These are phyloP conservation scores for Phytophthora ramorum DNA, from an alignment of 352 stramenopile species.

Conservation along the genomic window DNA sequence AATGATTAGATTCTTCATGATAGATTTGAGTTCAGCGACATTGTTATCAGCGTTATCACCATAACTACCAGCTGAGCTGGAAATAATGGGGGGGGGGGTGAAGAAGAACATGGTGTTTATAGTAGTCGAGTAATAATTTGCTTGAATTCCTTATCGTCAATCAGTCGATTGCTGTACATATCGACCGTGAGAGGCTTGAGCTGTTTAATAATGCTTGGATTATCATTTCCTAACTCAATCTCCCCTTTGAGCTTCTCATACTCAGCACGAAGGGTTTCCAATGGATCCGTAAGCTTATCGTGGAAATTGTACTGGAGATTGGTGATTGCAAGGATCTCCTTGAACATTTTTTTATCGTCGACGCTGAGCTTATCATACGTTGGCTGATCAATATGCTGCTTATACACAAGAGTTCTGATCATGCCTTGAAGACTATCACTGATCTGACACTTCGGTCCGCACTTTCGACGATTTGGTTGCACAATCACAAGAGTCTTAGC, in stretches of 20 bases:
- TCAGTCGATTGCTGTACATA: conserved; percentile 26
- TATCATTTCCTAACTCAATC: conserved; percentile 11
- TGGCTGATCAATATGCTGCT: conserved; percentile 5
- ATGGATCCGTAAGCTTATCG: not conserved
- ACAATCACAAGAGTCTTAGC: too few relatives aligned
- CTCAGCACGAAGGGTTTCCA: not conserved
- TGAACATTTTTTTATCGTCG: conserved; percentile 17
- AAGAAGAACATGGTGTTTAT: conserved; percentile 34
- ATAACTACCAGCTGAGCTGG: conserved; percentile 26
- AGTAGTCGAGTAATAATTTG: conserved; percentile 12
- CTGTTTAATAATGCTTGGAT: conserved; percentile 16
- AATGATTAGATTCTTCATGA: conserved; percentile 28
- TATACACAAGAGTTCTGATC: conserved; percentile 7
- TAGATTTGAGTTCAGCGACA: conserved; percentile 18
- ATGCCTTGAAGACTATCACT: conserved; percentile 8
- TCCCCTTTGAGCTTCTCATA: conserved; percentile 22
- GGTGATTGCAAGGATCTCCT: conserved; percentile 6
- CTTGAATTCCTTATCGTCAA: conserved; percentile 18
- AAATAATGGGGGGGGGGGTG: conserved; percentile 30
- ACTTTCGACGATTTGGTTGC: conserved; percentile 17
- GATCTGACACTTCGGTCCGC: conserved; percentile 9
- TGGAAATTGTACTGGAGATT: conserved; percentile 11
- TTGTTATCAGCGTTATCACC: conserved; percentile 30
- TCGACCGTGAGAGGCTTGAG: conserved; percentile 18
- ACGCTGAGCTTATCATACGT: conserved; percentile 15